Base-by-base conservation (phyloP, 2,329 filamentous ascomycete species). In the Colletotrichum brevisporum region DNA sequence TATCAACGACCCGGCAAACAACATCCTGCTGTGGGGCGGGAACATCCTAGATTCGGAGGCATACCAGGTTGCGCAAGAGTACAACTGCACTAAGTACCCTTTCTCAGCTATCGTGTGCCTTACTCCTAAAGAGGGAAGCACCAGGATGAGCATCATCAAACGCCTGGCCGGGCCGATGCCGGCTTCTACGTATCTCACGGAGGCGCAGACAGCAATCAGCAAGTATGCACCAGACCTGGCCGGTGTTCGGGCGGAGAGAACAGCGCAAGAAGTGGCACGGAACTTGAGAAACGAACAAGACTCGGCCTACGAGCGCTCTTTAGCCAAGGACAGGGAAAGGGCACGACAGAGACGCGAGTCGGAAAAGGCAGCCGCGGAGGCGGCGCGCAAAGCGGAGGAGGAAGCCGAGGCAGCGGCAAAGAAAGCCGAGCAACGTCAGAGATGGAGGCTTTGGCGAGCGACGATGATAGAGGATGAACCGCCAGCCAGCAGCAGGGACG, bases 11-110 rank as follows among this genome's bases (percentile, higher is more conserved):
- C 89, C 92, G 1, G 81, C 85, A 41, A 94, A 94, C 79, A 92
- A 95, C 76, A 88, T 98, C 36, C 84, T 98, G 43, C 81, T 99
- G 3, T 99, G 96, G 96, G 94, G 92, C 48, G 96, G 96, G 54
- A 97, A 94, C 74, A 92, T 98, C 0, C 89, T 94, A 71, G 96
- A 99, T 78, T 92, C 94, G 3, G 96, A 99, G 82, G 94, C 95
- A 5, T 98, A 97, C 79, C 94, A 98, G 78, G 94, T 98, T 48
- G 90, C 94, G n/a, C 88, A 89, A 13, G 94, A 95, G 53, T 89
- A 98, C 71, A 91, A 91, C 74, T 96, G 93, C 79, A 97, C 94
- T 68, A 97, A 97, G 77, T 98, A 96, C 75, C 96, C 96, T 10
- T 98, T 97, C 78, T 91, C 92, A 0, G 94, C 92, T 15, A 81